Base-by-base conservation (phyloP, 768 basidiomycete genomes). In the Amanita polypyramis region DNA sequence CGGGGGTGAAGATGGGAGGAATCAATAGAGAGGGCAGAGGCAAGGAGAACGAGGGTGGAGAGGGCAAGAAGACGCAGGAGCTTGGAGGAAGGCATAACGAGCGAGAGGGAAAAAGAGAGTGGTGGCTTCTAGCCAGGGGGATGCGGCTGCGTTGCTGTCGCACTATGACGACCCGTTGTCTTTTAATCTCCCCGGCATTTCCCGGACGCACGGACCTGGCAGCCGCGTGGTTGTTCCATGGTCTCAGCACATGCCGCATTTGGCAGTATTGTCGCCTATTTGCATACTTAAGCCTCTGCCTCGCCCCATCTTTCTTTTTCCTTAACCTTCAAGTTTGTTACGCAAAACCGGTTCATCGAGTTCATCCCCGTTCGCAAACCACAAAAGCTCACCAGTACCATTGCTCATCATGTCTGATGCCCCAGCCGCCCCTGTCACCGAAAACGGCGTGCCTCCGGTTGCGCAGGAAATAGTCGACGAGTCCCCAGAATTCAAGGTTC, bases 281-380 rank as follows among this genome's bases (percentile, higher is more conserved):
- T 67, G 62, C 40, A 43, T 62, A 59, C 55, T 56, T 60, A 61
- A 68, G 64, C 58, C 59, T 57, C n/a, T 49, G 33, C 47, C 45
- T 45, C 42, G 27, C 43, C 48, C 49, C 37, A 52, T 55, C 52
- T 56, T 60, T 65, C 65, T 72, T 78, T 75, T 74, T 73, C 70
- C 73, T 68, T 70, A 80, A 84, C 85, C 81, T 75, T 68, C 84
- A 85, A 85, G 79, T 86, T 84, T 81, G 77, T 73, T 75, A 79
- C 73, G 66, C 77, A 80, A 79, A 82, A 82, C 80, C 80, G 84
- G 84, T 87, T 86, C 84, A 86, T 65, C 75, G 66, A 75, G 77
- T 76, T 76, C 79, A 79, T 70, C 68, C 65, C 67, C 66, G 67
- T 69, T 68, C 72, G 68, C 66, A 67, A 64, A 62, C 62, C 60